Evolutionary conservation across 2,329 filamentous ascomycete species (phyloP), one percentile per base, ranked within the genome.

Genomic region (Ceratocystis lukuohia): DNA sequence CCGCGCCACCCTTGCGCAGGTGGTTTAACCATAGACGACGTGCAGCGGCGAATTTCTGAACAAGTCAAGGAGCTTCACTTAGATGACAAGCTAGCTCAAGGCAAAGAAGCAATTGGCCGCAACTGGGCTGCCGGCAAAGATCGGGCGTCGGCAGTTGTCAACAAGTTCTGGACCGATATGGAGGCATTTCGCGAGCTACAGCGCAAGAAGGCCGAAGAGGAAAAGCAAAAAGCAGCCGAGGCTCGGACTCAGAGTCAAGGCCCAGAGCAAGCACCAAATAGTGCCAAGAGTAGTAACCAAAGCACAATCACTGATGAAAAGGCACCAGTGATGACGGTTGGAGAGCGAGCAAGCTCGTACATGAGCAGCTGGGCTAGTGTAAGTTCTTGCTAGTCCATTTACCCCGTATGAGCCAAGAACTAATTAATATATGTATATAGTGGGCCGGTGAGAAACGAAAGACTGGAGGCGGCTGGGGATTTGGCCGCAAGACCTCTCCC

Each of bases 41-140:
- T 99, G 12, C 93, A 96, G 74, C 84, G 94, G 63, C 84, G 94
- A 28, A 82, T 99, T 44, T 86, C 91, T 45, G 89, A 95, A 74
- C 94, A 97, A 76, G 89, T 99, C 62, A 88, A 93, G 70, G 93
- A 97, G 69, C 82, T 97, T 62, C 92, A 97, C 74, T 82, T 97
- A 1, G 94, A 99, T 74, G 94, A 97, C 74, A 85, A 89, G 7
- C 85, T 97, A 67, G 87, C 89, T 0, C 87, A 89, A 68, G 89
- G 91, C 7, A 84, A 86, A 65, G 94, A 97, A 74, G 88, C 87
- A 0, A 80, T 97, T 1, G 91, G 90, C n/a, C 87, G 92, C 68
- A 92, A 96, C 71, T 75, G 96, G n/a, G 88, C 89, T 3, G 90
- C 88, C 0, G 92, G 94, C 0, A 87, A 88, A 66, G 91, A 94